Evolutionary conservation across 768 basidiomycete genomes (phyloP), one percentile per base, ranked within the genome.

Genomic region (Tylopilus vinaceipallidus): DNA sequence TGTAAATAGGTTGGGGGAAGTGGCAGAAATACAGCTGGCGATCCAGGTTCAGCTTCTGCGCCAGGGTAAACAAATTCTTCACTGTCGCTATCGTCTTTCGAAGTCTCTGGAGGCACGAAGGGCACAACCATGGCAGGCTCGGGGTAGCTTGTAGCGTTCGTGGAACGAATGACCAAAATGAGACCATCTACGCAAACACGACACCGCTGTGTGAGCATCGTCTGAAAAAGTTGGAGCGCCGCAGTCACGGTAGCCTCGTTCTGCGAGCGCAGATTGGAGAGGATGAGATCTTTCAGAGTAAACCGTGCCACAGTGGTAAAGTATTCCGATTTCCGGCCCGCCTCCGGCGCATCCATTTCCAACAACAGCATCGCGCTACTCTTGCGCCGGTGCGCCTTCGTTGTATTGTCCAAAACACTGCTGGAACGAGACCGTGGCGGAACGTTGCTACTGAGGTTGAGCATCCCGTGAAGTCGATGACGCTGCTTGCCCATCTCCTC

Each of bases 361-460:
- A 97, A 71, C n/a, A 93, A 72, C n/a, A 80, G 73, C 88, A 95
- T 91, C 1, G 92, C 93, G 42, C 87, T 91, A 56, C 91, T 95
- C 67, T 91, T 91, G 49, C 88, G 77, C 39, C 82, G 73, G 45
- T 77, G 73, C 26, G 75, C 64, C 59, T 79, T 85, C 36, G 62
- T 68, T 20, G 74, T 69, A 45, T 69, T 76, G 54, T 76, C 74
- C 13, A 65, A 54, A 2, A 47, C 29, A 19, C 59, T 50, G 22
- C 47, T 58, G 24, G 64, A 64, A 49, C 55, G 69, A 39, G 71
- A 59, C 35, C 64, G 66, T 6, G 70, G 72, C 11, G 72, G 75
- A 0, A 56, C 57, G 39, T 54, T 57, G 3, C 67, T 60, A 7
- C 65, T 62, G 7, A 78, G 74, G 32, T 78, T 71, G 7, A 77